A percentile compares a stretch with the other conserved stretches of the same genome.
Conservation (phyloP, 116 monocot species). For the Cymodocea nodosa region DNA sequence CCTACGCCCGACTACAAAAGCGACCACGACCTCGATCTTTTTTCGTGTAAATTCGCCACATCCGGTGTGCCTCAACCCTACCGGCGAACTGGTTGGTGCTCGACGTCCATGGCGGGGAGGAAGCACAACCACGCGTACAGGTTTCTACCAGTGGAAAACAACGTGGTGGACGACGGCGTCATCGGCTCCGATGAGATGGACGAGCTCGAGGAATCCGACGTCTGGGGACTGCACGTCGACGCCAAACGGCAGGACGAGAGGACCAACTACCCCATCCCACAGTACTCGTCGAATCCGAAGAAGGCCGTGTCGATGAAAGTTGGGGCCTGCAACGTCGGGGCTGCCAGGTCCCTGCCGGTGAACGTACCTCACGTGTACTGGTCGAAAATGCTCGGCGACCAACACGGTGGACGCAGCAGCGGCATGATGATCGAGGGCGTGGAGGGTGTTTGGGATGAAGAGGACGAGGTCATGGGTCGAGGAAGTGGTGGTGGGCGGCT, state of each 20-base stretch:
- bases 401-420: not conserved
- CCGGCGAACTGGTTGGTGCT: too few species aligned
- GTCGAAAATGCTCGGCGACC: constrained; percentile 8
- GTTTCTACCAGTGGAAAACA: too few species aligned
- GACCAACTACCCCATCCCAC: constrained; percentile 9
- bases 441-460: not conserved
- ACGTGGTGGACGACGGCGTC: not conserved
- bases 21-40: too few species aligned
- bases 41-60: too few species aligned
- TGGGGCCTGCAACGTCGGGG: too few species aligned
- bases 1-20: too few species aligned
- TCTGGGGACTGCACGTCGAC: constrained; percentile 36
- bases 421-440: constrained; percentile 2
- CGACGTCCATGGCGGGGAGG: not conserved
- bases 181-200: constrained; percentile 3
- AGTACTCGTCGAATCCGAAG: not conserved
- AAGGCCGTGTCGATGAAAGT: too few species aligned
- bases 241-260: not conserved
- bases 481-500: constrained; percentile 12
- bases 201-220: constrained; percentile 71
- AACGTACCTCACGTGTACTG: constrained; percentile 50
- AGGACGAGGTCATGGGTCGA: constrained; percentile 22
- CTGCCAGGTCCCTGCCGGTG: too few species aligned
- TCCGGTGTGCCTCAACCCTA: too few species aligned
- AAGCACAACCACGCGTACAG: not conserved